Base-by-base conservation (phyloP, 495 filamentous ascomycete genomes). In the Hyphodiscus hymeniophilus region DNA sequence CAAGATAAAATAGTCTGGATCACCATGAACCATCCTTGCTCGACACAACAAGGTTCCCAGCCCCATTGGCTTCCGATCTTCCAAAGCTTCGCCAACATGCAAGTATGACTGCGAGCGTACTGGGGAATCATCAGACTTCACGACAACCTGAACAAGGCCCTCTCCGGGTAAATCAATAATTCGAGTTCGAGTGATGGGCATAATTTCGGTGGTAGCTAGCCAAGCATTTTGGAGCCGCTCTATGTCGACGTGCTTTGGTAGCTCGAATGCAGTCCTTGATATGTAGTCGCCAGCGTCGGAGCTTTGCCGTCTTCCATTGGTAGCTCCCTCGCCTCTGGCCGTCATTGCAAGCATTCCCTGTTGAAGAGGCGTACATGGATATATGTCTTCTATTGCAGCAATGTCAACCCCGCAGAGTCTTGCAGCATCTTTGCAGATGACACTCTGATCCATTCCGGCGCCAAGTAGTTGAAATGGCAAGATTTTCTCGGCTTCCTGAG, bases 341-440 rank as follows among this genome's bases (percentile, higher is more conserved):
- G 82, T 81, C 1, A 82, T 57, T 1, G 79, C 75, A 61, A 85
- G 66, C 12, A 87, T 67, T 2, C 80, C 82, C 52, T 84, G 82
- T 59, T 89, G 84, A 0, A 86, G 65, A n/a, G 82, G 72, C 8
- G 79, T 82, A 65, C 81, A 85, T 3, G 82, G 81, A 46, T 85
- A 87, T 0, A 80, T 59, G 57, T 87, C 79, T 31, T 77, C 70
- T 17, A 82, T 66, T 22, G 70, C 70, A 4, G 67, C 68, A 13
- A 10, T 3, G 13, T 15, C 17, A n/a, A 40, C 36, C 3, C 20
- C 13, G 8, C 36, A 40, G 3, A 1, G n/a, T 18, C 20, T 11
- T 16, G 36, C 2, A 13, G 36, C 36, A 31, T 11, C 18, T 54
- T 48, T 8, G 13, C 36, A 35, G 20, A 8, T 5, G 16, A 38